A percentile compares a stretch with the other conserved stretches of the same genome.
Evolutionary conservation across 202 grass and related monocot genomes (phyloP).

Genomic region (Setaria italica): DNA sequence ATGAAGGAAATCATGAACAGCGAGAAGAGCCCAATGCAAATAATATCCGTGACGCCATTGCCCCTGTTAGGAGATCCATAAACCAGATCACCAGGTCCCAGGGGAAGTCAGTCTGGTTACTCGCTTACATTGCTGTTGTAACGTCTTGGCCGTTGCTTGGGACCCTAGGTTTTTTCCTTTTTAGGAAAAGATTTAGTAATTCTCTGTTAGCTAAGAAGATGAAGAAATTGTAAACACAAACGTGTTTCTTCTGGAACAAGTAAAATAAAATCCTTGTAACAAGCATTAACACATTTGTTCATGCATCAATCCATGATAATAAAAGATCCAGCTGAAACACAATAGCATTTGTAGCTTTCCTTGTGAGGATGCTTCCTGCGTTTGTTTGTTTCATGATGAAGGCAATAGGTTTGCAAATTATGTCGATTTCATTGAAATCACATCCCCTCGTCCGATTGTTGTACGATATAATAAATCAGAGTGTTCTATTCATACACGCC

Average conservation of each 20-base stretch:
- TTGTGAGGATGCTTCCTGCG: not conserved
- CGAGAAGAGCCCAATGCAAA: conserved; percentile 37
- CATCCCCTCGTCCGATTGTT: no score
- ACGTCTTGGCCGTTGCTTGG: conserved; percentile 89
- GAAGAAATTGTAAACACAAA: conserved; percentile 28
- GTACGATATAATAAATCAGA: no score
- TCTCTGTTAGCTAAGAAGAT: conserved; percentile 41
- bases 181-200: conserved; percentile 63
- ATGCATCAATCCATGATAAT: conserved; percentile 12
- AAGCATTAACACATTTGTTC: conserved; percentile 16
- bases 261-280: conserved; percentile 25
- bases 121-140: conserved; percentile 79
- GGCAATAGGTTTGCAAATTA: no score
- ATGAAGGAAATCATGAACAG: conserved; percentile 20
- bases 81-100: conserved; percentile 60
- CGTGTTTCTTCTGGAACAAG: conserved; percentile 28
- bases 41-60: conserved; percentile 50
- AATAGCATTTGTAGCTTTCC: not conserved
- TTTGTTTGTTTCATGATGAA: not conserved
- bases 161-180: conserved; percentile 59
- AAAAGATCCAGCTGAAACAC: conserved; percentile 2
- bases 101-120: conserved; percentile 70
- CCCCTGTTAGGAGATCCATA: conserved; percentile 78
- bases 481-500: no score
- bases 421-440: not conserved